These are phyloP conservation scores for Trifolium dubium DNA, from an alignment of 306 rosid genomes.

Conservation along the genomic window DNA sequence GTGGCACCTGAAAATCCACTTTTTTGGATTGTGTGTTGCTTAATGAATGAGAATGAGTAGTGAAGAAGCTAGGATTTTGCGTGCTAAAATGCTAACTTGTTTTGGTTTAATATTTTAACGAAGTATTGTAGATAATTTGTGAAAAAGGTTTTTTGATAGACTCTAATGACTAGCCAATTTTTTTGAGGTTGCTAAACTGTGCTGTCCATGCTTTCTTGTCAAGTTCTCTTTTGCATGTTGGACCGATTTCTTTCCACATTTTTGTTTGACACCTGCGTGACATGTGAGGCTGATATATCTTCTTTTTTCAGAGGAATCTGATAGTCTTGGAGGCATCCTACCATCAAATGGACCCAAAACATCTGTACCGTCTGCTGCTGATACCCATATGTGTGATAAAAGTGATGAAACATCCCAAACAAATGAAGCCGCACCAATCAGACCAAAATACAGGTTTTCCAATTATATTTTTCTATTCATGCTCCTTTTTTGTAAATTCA, in stretches of 20 bases:
- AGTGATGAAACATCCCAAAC: slow-evolving; percentile 32
- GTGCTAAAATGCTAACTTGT: background rate
- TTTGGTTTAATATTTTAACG: no score
- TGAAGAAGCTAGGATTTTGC: no score
- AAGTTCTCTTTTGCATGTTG: slow-evolving; percentile 12
- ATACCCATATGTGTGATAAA: slow-evolving; percentile 26
- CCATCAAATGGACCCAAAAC: slow-evolving; percentile 29
- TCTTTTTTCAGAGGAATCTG: slow-evolving; percentile 49
- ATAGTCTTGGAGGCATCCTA: slow-evolving; percentile 24
- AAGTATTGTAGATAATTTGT: background rate
- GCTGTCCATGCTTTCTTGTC: slow-evolving; percentile 11
- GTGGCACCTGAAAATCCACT: background rate
- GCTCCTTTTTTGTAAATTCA: slow-evolving; percentile 5
- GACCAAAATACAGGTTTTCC: slow-evolving; percentile 63
- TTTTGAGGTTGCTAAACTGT: slow-evolving; percentile 10
- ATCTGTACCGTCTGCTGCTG: slow-evolving; percentile 14
- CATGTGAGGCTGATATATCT: slow-evolving; percentile 18
- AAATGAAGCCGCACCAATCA: slow-evolving; percentile 28
- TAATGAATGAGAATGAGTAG: background rate
- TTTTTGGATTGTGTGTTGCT: background rate
- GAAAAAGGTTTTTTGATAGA: background rate
- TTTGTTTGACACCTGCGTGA: slow-evolving; percentile 1
- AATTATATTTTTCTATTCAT: slow-evolving; percentile 8
- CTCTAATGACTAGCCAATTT: background rate
- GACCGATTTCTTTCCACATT: background rate